Evolutionary conservation across 2,329 filamentous ascomycete species (phyloP).

Genomic region (Cordyceps militaris): DNA sequence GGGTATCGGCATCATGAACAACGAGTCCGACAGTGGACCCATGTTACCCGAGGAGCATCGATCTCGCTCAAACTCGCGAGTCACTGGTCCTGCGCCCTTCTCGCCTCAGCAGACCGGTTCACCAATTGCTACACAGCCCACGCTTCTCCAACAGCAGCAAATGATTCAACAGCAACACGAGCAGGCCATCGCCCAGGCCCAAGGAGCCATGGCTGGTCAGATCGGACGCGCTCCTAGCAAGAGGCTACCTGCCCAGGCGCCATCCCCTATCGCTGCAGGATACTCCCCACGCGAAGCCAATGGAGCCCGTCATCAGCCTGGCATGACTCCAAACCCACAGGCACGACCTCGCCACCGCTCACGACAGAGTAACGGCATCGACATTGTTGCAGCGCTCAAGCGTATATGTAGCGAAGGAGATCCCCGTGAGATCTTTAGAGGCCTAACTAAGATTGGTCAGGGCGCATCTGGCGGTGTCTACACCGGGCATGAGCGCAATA

Average conservation of each 20-base stretch:
- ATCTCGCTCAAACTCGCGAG: conserved; percentile 61
- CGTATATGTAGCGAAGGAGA: conserved; percentile 88
- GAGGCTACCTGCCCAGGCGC: conserved; percentile 41
- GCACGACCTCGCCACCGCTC: conserved; percentile 69
- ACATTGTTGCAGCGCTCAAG: conserved; percentile 76
- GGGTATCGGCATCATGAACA: conserved; percentile 53
- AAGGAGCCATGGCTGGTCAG: conserved; percentile 67
- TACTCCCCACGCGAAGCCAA: conserved; percentile 7
- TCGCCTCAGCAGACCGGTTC: conserved; percentile 35
- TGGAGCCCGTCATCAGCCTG: conserved; percentile 22
- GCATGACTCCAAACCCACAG: conserved; percentile 28
- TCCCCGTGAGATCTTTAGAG: conserved; percentile 78
- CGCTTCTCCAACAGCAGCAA: conserved; percentile 54
- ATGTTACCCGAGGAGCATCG: conserved; percentile 62
- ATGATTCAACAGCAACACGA: conserved; percentile 74
- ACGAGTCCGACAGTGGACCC: conserved; percentile 50
- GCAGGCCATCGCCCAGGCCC: conserved; percentile 71
- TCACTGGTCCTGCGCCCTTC: conserved; percentile 46
- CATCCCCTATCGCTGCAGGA: conserved; percentile 12
- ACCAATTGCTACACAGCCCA: conserved; percentile 32
- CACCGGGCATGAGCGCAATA: conserved; percentile 77
- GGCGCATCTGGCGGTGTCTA: conserved; percentile 94
- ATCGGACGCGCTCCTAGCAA: conserved; percentile 70
- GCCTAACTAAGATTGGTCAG: conserved; percentile 92
- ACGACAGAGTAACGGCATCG: conserved; percentile 71